Evolutionary conservation across 1,139 yeast species (phyloP).

Genomic region (Suhomyces terraborum): DNA sequence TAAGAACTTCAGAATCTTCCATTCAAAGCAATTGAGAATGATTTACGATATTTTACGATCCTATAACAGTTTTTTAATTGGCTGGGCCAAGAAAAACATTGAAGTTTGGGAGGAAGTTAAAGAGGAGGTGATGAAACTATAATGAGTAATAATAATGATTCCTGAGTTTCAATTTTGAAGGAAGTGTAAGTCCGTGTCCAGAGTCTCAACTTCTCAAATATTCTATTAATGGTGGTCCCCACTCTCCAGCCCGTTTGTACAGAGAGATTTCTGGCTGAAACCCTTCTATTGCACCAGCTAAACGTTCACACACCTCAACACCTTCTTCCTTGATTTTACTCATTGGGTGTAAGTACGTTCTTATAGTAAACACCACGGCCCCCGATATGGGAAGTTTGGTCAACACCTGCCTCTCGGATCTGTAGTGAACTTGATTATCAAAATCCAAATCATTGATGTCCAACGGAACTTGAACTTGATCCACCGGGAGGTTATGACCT

Average conservation of each 20-base stretch:
- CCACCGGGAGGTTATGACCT: slow-evolving; percentile 41
- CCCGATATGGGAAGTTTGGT: slow-evolving; percentile 58
- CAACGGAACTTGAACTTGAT: slow-evolving; percentile 31
- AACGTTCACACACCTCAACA: slow-evolving; percentile 39
- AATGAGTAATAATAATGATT: too few relatives aligned
- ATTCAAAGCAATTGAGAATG: slow-evolving; percentile 48
- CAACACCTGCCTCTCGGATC: slow-evolving; percentile 64
- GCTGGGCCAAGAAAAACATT: slow-evolving; percentile 70
- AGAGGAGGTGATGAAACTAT: slow-evolving; percentile 39
- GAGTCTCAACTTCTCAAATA: slow-evolving; percentile 22
- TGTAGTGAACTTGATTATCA: slow-evolving; percentile 51
- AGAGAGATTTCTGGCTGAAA: slow-evolving; percentile 41
- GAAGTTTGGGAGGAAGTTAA: slow-evolving; percentile 75
- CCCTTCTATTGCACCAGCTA: slow-evolving; percentile 44
- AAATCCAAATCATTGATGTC: slow-evolving; percentile 53
- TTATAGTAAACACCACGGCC: slow-evolving; percentile 58
- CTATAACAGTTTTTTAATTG: slow-evolving; percentile 59
- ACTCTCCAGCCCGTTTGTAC: slow-evolving; percentile 42
- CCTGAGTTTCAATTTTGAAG: too few relatives aligned
- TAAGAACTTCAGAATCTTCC: slow-evolving; percentile 53
- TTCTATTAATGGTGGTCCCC: slow-evolving; percentile 42
- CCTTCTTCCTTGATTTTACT: slow-evolving; percentile 56
- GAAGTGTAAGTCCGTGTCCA: neutral
- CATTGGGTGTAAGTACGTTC: slow-evolving; percentile 70
- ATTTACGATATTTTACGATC: slow-evolving; percentile 47